A percentile compares a stretch with the other conserved stretches of the same genome.
phyloP scores from a whole-genome alignment of 2,329 filamentous ascomycete genomes.

The Ophiostoma novo-ulmi region DNA sequence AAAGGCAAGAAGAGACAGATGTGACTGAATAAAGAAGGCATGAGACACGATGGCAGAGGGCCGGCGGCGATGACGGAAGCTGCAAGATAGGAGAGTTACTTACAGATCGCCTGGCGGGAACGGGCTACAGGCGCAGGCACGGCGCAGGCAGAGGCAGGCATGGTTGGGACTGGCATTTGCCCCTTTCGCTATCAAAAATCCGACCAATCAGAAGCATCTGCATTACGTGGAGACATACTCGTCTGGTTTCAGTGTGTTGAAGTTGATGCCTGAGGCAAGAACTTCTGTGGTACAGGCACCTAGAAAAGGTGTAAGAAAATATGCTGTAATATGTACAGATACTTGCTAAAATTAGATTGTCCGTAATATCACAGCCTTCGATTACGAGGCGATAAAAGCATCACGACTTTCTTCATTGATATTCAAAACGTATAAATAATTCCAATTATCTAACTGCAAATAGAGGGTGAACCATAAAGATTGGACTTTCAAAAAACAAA shows the following conservation, averaged over 20 bases:
- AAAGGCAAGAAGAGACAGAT: neutral
- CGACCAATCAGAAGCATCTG: slow-evolving; percentile 19
- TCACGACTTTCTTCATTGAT: neutral
- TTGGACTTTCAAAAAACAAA: too few relatives aligned
- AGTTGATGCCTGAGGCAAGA: slow-evolving; percentile 13
- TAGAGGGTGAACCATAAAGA: neutral
- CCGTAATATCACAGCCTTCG: neutral
- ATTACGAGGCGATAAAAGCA: neutral
- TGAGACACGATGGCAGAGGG: slow-evolving; percentile 1
- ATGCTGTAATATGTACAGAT: neutral
- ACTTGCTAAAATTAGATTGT: neutral
- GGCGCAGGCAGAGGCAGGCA: neutral
- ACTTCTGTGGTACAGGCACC: neutral
- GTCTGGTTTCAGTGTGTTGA: neutral
- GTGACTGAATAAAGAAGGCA: neutral
- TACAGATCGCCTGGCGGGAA: neutral
- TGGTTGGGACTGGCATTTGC: slow-evolving; percentile 1
- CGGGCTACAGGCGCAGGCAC: neutral
- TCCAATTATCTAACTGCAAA: neutral
- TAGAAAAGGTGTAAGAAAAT: neutral
- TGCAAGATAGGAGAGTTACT: neutral
- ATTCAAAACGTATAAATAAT: neutral
- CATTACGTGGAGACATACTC: slow-evolving; percentile 21
- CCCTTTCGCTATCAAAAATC: neutral
- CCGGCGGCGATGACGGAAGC: slow-evolving; percentile 11